Evolutionary conservation across 1,284 basidiomycete species (phyloP).

Genomic region (Agaricales sp.): DNA sequence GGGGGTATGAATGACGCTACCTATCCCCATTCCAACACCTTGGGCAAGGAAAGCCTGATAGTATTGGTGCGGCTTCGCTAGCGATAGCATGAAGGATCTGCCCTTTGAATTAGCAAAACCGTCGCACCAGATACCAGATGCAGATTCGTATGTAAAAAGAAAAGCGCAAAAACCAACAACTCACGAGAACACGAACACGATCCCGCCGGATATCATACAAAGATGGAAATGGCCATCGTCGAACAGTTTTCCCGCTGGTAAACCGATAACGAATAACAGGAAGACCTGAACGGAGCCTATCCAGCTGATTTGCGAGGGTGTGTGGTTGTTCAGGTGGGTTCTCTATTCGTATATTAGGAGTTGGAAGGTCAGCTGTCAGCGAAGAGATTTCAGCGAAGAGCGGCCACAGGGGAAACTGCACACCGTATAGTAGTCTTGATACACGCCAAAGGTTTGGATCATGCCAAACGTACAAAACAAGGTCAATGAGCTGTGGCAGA

Average conservation of each 20-base stretch:
- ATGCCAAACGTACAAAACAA: constrained; percentile 27
- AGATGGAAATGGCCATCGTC: constrained; percentile 19
- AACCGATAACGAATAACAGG: constrained; percentile 19
- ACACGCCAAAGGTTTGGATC: constrained; percentile 34
- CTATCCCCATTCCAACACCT: constrained; percentile 31
- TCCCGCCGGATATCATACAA: constrained; percentile 8
- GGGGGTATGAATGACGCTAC: not conserved
- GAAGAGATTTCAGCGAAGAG: not conserved
- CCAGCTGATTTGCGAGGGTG: constrained; percentile 30
- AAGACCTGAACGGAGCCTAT: constrained; percentile 29
- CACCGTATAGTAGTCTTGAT: constrained; percentile 34
- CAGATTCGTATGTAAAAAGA: not conserved
- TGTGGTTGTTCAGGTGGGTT: constrained; percentile 10
- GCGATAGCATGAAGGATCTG: constrained; percentile 22
- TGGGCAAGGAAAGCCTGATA: constrained; percentile 31
- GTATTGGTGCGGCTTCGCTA: constrained; percentile 21
- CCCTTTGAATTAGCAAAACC: too few species aligned
- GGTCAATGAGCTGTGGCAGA: constrained; percentile 14
- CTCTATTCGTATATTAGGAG: constrained; percentile 15
- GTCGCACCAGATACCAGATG: not conserved
- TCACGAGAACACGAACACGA: constrained; percentile 16
- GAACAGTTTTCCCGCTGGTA: constrained; percentile 19
- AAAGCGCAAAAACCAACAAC: not conserved
- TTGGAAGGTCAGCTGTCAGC: constrained; percentile 6
- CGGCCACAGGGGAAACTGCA: constrained; percentile 6